Base-by-base conservation (phyloP, 163 green algal genomes). In the Chlamydomonas reinhardtii region DNA sequence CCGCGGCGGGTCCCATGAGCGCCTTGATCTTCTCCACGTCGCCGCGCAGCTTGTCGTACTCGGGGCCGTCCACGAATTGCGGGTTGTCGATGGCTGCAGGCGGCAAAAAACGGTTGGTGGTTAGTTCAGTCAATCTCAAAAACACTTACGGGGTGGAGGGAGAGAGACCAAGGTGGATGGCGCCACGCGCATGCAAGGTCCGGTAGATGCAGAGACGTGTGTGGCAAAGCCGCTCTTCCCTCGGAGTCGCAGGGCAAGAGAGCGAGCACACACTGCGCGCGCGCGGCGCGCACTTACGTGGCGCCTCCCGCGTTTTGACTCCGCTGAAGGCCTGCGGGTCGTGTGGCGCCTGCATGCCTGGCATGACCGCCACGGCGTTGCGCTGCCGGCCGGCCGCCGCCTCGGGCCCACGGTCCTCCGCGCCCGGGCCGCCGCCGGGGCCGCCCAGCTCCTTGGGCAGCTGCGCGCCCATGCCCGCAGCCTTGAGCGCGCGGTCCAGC, bases 401-500 rank as follows among this genome's bases (percentile, higher is more conserved):
- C 68, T 71, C 32, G 0, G 52, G 27, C n/a, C n/a, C 68, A 6
- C 32, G 32, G 8, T 72, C 24, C 43, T 75, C 61, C 11, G 24
- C 65, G 34, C n/a, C 31, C 1, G n/a, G 24, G 48, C 66, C 34
- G 31, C 31, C 68, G 43, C n/a, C 66, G 14, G 64, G 20, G 31
- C 17, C 29, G 25, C 32, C 52, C 64, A 70, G 2, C 39, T 85
- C 79, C 52, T 73, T 73, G 1, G 80, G 70, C 5, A 86, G 80
- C 70, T 74, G 73, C n/a, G 65, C 65, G 80, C 80, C 80, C 80
- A 86, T 86, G 35, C 70, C 80, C 14, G 80, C 80, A n/a, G 54
- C 70, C 19, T 59, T 59, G 20, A 86, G 37, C 25, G 80, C 80
- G 0, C 70, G 69, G 54, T 86, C 80, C 15, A 86, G 34, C 80